phyloP scores from a whole-genome alignment of 148 eudicot species.

The Camellia japonica region DNA sequence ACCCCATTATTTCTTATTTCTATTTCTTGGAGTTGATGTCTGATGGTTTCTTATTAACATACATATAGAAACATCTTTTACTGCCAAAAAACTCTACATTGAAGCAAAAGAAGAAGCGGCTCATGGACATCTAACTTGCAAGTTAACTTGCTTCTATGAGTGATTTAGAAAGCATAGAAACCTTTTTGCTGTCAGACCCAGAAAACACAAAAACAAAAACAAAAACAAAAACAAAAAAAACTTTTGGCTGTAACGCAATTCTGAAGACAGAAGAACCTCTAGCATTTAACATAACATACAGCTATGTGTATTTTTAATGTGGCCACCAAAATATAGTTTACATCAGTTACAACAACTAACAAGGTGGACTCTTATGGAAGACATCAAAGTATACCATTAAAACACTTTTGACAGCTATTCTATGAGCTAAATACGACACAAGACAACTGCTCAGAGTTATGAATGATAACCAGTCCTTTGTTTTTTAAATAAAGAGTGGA shows the following conservation, averaged over 20 bases:
- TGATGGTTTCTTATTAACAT: no score
- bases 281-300: conserved; percentile 15
- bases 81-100: neutral
- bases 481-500: neutral
- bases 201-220: neutral
- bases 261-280: neutral
- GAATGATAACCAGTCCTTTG: neutral
- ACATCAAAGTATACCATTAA: conserved; percentile 9
- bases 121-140: neutral
- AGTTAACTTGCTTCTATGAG: neutral
- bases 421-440: conserved; percentile 15
- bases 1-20: no score
- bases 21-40: no score
- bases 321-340: neutral
- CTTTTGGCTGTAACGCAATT: neutral
- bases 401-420: conserved; percentile 18
- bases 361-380: conserved; percentile 18
- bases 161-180: neutral
- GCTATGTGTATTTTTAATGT: neutral
- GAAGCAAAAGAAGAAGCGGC: neutral
- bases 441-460: conserved; percentile 10
- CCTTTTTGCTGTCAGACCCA: no score
- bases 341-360: conserved; percentile 14
- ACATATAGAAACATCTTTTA: neutral
- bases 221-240: neutral